Evolutionary conservation across 768 basidiomycete species (phyloP).

Genomic region (Sarcomyxa edulis): DNA sequence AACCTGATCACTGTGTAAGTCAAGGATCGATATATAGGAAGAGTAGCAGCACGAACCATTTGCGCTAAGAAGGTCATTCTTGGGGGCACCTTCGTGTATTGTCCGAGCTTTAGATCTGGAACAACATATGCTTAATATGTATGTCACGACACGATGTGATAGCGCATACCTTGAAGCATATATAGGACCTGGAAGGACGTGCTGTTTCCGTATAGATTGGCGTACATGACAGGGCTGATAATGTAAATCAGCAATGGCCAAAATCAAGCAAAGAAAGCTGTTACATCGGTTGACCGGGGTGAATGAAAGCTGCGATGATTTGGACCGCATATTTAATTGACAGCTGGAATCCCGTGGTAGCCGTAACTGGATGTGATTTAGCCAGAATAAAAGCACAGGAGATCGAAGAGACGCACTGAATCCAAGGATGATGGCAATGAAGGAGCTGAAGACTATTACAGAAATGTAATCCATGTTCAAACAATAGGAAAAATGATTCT

Average conservation of each 20-base stretch:
- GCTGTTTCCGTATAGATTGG: conserved; percentile 48
- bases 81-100: conserved; percentile 50
- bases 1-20: conserved; percentile 10
- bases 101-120: conserved; percentile 44
- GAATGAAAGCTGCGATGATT: conserved; percentile 45
- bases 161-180: conserved; percentile 39
- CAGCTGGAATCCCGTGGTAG: conserved; percentile 39
- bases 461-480: not conserved
- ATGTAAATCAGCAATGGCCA: conserved; percentile 4
- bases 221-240: conserved; percentile 46
- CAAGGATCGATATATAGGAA: not conserved
- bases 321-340: conserved; percentile 45
- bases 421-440: conserved; percentile 33
- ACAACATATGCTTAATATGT: conserved; percentile 9
- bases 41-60: conserved; percentile 23
- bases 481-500: too few species aligned
- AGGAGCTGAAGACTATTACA: conserved; percentile 20
- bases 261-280: conserved; percentile 6
- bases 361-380: conserved; percentile 22
- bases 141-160: not conserved
- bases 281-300: conserved; percentile 42
- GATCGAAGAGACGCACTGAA: conserved; percentile 28
- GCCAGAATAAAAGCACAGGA: too few species aligned
- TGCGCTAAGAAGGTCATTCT: conserved; percentile 41
- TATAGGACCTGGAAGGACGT: conserved; percentile 48